Evolutionary conservation across 306 rosid species (phyloP).

Genomic region (Quercus suber): DNA sequence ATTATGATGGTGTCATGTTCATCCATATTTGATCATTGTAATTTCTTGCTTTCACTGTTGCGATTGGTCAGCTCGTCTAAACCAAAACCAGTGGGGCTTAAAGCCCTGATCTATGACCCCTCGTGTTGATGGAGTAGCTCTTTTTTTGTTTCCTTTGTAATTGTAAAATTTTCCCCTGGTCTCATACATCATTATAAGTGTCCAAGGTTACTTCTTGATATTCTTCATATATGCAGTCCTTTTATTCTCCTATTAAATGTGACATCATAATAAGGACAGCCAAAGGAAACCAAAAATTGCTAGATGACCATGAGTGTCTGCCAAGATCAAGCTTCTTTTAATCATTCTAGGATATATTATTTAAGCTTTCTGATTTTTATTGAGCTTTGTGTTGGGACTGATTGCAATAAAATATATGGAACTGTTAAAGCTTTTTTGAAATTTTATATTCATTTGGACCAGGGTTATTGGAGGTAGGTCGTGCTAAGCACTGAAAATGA

Average conservation of each 20-base stretch:
- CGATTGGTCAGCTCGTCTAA: slow-evolving; percentile 7
- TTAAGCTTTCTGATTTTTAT: slow-evolving; percentile 9
- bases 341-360: background rate
- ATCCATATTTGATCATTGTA: background rate
- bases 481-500: slow-evolving; percentile 40
- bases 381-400: slow-evolving; percentile 2
- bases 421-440: background rate
- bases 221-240: background rate
- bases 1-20: background rate
- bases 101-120: background rate
- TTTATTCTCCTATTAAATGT: background rate
- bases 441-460: slow-evolving; percentile 3
- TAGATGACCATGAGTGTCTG: background rate
- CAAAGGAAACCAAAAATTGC: background rate
- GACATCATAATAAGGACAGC: background rate
- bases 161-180: slow-evolving; percentile 7
- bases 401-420: background rate
- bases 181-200: slow-evolving; percentile 25
- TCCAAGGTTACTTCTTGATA: slow-evolving; percentile 16
- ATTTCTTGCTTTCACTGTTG: slow-evolving; percentile 5
- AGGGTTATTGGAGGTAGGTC: slow-evolving; percentile 18
- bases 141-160: slow-evolving; percentile 8
- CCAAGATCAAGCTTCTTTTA: background rate
- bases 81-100: background rate
- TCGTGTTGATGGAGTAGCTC: background rate